These are phyloP conservation scores for Plasmodium gonderi DNA, from an alignment of 169 alveolate species.

Conservation along the genomic window DNA sequence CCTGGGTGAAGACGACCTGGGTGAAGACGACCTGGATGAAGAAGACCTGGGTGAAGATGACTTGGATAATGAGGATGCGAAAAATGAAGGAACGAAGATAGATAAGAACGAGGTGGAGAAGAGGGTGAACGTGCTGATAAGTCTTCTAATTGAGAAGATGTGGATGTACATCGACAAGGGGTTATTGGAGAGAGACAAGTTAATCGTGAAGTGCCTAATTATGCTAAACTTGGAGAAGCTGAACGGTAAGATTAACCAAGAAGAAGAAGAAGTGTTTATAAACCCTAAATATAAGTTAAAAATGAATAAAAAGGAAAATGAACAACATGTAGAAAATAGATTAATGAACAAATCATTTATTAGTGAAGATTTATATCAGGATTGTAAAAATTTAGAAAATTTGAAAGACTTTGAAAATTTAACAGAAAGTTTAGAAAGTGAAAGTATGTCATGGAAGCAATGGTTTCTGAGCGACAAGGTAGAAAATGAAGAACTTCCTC, in stretches of 20 bases:
- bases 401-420: slow-evolving; percentile 59
- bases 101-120: slow-evolving; percentile 81
- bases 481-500: slow-evolving; percentile 95
- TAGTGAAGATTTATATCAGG: slow-evolving; percentile 64
- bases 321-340: slow-evolving; percentile 73
- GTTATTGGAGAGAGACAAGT: slow-evolving; percentile 94
- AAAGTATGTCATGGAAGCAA: slow-evolving; percentile 82
- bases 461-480: slow-evolving; percentile 97
- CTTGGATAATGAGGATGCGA: slow-evolving; percentile 74
- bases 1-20: slow-evolving; percentile 72
- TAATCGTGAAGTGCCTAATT: slow-evolving; percentile 93
- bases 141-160: slow-evolving; percentile 91
- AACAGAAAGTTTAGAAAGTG: slow-evolving; percentile 67
- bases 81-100: slow-evolving; percentile 85
- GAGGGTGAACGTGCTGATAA: slow-evolving; percentile 91
- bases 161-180: slow-evolving; percentile 94
- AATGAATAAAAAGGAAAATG: slow-evolving; percentile 30
- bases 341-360: slow-evolving; percentile 80
- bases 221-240: slow-evolving; percentile 90
- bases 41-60: no score
- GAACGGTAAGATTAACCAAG: slow-evolving; percentile 70
- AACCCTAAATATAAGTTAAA: slow-evolving; percentile 82
- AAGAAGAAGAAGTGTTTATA: slow-evolving; percentile 70
- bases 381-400: slow-evolving; percentile 63
- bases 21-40: no score